Base-by-base conservation (phyloP, 306 rosid genomes). In the Begonia loranthoides region DNA sequence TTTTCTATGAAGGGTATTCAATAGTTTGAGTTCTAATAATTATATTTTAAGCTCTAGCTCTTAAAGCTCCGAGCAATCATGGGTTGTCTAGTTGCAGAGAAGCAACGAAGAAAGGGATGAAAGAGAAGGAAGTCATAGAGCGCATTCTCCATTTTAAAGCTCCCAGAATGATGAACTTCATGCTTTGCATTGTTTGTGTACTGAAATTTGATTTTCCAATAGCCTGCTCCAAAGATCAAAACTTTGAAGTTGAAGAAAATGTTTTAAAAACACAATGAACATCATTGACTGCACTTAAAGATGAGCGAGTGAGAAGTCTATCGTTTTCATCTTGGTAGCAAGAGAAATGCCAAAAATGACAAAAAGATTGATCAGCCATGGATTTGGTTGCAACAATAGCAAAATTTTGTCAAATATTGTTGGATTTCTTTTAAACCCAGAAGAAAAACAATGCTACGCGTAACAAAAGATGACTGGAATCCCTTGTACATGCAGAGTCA, bases 71-170 rank as follows among this genome's bases (percentile, higher is more conserved):
- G 24, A 50, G 56, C 56, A 85, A 41, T 38, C 75, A 73, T 0
- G 73, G 72, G 70, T 90, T 94, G 50, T 67, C 54, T 52, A 78
- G 79, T 17, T 59, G 54, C 59, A 80, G 72, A 52, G 78, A 49
- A 57, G 76, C 64, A 12, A 57, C 52, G 78, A 90, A 82, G 64
- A 71, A 82, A 7, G 81, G 67, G 17, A 82, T 19, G 68, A 90
- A 90, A 51, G 95, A 82, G 70, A 90, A 85, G 16, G 97, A 90
- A 5, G 97, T 90, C 50, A 90, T 80, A 2, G 97, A 90, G 36
- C 97, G 95, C 95, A 85, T 85, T 64, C 95, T 44, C 97, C 97
- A 90, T 8, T 90, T 70, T 2, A 90, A 70, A 52, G 81, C 78
- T 41, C 95, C 95, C 68, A 90, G 68, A 5, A 90, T 71, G 49